phyloP scores from a whole-genome alignment of 345 rosid genomes.

The Gossypium ekmanianum region DNA sequence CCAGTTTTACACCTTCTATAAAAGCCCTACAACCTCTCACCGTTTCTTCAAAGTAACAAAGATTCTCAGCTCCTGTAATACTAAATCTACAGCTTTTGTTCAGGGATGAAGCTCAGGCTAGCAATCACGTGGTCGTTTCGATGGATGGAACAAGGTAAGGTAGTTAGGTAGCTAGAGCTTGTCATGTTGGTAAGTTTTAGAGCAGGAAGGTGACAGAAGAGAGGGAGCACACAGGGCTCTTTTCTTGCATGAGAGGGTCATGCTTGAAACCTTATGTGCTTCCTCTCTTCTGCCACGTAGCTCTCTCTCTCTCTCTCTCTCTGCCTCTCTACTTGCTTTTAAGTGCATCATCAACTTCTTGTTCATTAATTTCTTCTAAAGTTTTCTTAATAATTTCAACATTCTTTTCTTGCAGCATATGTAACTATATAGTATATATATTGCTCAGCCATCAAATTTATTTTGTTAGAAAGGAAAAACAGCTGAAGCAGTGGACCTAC shows the following conservation, averaged over 20 bases:
- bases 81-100: not conserved
- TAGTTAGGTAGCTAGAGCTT: not conserved
- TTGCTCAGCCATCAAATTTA: too few species aligned
- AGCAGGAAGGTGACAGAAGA: conserved; percentile 15
- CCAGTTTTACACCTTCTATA: not conserved
- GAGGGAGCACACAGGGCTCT: conserved; percentile 13
- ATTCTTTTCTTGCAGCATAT: too few species aligned
- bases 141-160: not conserved
- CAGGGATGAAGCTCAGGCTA: not conserved
- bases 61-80: not conserved
- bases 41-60: not conserved
- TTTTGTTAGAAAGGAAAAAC: too few species aligned
- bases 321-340: not conserved
- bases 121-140: not conserved
- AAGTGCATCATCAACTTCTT: not conserved
- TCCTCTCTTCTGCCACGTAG: not conserved
- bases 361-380: too few species aligned
- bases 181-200: not conserved
- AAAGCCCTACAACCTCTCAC: not conserved
- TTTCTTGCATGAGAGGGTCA: not conserved
- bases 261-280: conserved; percentile 16
- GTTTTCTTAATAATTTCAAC: too few species aligned
- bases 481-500: too few species aligned
- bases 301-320: not conserved
- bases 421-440: too few species aligned